Conservation (phyloP, 176 grass and related monocot genomes). For the Ensete glaucum region DNA sequence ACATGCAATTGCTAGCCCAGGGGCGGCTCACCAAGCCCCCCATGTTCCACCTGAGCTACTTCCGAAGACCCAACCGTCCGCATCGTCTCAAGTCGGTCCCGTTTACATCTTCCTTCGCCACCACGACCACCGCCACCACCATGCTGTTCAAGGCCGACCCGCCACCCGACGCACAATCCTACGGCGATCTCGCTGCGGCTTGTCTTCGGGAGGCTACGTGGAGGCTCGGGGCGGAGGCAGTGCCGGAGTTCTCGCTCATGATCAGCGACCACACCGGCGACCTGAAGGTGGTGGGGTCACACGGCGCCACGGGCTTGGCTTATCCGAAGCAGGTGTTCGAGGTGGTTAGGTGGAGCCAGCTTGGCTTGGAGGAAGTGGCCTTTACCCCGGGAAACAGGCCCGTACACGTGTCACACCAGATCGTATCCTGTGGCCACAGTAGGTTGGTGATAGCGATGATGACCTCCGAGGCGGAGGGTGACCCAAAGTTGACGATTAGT, state of each 20-base stretch:
- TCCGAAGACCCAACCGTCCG: slow-evolving; percentile 32
- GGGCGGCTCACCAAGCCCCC: slow-evolving; percentile 20
- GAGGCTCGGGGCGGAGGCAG: neutral
- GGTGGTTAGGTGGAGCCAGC: slow-evolving; percentile 34
- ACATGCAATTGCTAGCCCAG: slow-evolving; percentile 30
- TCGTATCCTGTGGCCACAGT: slow-evolving; percentile 27
- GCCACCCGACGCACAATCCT: neutral
- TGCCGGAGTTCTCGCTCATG: slow-evolving; percentile 29
- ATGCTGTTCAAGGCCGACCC: slow-evolving; percentile 35
- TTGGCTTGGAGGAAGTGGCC: slow-evolving; percentile 51
- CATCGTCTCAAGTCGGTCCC: slow-evolving; percentile 34
- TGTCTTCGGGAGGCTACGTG: slow-evolving; percentile 27
- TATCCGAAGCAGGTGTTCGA: neutral
- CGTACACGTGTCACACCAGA: slow-evolving; percentile 36
- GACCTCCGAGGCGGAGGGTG: neutral
- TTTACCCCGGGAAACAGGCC: slow-evolving; percentile 44
- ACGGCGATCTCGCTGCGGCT: slow-evolving; percentile 27
- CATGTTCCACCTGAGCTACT: slow-evolving; percentile 52
- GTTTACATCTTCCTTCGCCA: neutral
- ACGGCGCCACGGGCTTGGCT: neutral
- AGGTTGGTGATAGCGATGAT: slow-evolving; percentile 44
- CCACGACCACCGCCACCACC: neutral
- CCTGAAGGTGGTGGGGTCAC: slow-evolving; percentile 37
- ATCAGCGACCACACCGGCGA: slow-evolving; percentile 2
- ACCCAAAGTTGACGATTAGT: neutral